phyloP scores from a whole-genome alignment of 768 basidiomycete genomes.

The Lyophyllum atratum region DNA sequence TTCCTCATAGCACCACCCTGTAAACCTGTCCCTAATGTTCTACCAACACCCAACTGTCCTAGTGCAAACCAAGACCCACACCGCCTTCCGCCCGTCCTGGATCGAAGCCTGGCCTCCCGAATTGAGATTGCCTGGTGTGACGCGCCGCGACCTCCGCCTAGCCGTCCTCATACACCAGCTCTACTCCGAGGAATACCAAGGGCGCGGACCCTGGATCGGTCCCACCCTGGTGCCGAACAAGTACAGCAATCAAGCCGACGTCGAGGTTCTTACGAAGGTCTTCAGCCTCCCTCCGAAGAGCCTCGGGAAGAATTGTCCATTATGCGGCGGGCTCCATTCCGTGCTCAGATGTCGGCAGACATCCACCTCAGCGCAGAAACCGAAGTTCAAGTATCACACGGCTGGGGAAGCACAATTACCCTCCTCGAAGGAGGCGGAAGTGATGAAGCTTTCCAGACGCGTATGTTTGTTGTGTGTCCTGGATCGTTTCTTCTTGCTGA shows the following conservation, averaged over 20 bases:
- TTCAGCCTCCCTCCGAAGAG: background rate
- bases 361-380: background rate
- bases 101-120: background rate
- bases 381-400: too few species aligned
- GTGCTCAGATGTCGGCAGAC: background rate
- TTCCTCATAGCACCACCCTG: constrained; percentile 27
- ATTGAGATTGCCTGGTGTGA: constrained; percentile 38
- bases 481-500: background rate
- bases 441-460: constrained; percentile 7
- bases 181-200: constrained; percentile 1
- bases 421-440: background rate
- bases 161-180: constrained; percentile 42
- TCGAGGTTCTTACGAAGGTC: background rate
- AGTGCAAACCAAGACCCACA: constrained; percentile 26
- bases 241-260: background rate
- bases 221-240: background rate
- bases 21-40: constrained; percentile 15
- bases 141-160: constrained; percentile 51
- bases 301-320: background rate
- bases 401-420: constrained; percentile 20
- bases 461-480: background rate
- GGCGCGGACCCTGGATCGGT: background rate
- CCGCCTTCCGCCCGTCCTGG: constrained; percentile 17
- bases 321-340: constrained; percentile 3
- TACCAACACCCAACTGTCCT: constrained; percentile 13